Evolutionary conservation across 108 stramenopile species (phyloP), one percentile per base, ranked within the genome.

Genomic region (Skeletonema tropicum): DNA sequence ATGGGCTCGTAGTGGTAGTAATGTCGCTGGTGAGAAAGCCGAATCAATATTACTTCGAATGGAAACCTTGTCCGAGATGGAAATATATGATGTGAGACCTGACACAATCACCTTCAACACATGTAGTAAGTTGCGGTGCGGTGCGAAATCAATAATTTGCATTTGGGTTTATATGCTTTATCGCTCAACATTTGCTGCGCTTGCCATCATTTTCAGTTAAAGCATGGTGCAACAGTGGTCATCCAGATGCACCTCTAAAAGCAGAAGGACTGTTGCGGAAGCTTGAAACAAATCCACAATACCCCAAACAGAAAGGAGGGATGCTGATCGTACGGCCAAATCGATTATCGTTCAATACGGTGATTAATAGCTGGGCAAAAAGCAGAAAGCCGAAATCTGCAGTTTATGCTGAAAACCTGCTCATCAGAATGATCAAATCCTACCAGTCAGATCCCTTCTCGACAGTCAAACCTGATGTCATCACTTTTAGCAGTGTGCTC

Each of bases 71-170:
- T 60, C 74, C 8, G 83, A 9, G 64, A 60, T 36, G 33, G 39
- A 62, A 52, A 70, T 82, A 29, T 59, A 71, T 14, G 86, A 89
- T 61, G 70, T 80, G 3, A 66, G 62, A 46, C 92, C 92, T 2
- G 89, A 90, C 68, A 77, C 75, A 15, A 83, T 89, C 17, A 80
- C 88, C 12, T 93, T 89, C 79, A 93, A 90, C 67, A 84, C 86
- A 12, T 79, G 78, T 35, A 79, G 57, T 32, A 82, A 85, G 6
- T 74, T 87, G 36, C 64, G 66, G 49, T 66, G 82, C 15, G 9
- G 15, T 25, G 62, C 6, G 19, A 17, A 11, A 26, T 48, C 77
- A 26, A 29, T 1, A 2, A 75, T 64, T 39, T 35, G 15, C 46
- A 45, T 39, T 61, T 23, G 11, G 48, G n/a, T n/a, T n/a, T n/a